A percentile compares a stretch with the other conserved stretches of the same genome.
Conservation (phyloP, 2,329 filamentous ascomycete genomes). For the Fusarium sp. region DNA sequence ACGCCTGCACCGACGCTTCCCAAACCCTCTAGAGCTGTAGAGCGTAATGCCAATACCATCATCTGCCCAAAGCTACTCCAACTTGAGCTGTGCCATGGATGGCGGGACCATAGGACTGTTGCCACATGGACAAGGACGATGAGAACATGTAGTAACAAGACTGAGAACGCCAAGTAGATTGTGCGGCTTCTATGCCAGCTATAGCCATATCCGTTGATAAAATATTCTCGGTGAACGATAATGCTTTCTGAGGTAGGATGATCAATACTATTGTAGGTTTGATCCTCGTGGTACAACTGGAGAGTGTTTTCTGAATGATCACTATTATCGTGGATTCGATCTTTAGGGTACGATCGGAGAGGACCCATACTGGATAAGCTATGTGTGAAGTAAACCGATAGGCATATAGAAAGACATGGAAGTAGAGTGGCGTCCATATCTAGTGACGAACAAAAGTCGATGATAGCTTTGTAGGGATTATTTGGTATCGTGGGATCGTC, state of each 20-base stretch:
- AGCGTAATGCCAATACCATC: neutral
- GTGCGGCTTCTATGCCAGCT: neutral
- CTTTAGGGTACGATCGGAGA: too few relatives aligned
- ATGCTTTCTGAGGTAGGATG: neutral
- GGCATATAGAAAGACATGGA: too few relatives aligned
- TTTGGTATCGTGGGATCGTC: fast-evolving
- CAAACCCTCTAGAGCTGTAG: neutral
- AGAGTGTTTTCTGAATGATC: too few relatives aligned
- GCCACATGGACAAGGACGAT: neutral
- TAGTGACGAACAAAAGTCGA: too few relatives aligned
- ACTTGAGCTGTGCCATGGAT: neutral
- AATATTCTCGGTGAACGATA: neutral
- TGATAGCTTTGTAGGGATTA: neutral
- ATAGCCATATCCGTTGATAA: neutral
- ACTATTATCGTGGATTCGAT: too few relatives aligned
- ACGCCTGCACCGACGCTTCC: neutral
- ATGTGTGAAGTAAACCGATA: neutral
- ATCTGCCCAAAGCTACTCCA: neutral
- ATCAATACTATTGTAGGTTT: too few relatives aligned
- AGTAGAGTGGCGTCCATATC: too few relatives aligned
- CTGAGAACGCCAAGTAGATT: neutral
- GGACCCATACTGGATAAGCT: too few relatives aligned
- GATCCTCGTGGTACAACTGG: too few relatives aligned
- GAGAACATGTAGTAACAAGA: neutral
- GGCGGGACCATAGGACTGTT: neutral